Conservation (phyloP, 257 asterid species). For the Linderniella brevidens region DNA sequence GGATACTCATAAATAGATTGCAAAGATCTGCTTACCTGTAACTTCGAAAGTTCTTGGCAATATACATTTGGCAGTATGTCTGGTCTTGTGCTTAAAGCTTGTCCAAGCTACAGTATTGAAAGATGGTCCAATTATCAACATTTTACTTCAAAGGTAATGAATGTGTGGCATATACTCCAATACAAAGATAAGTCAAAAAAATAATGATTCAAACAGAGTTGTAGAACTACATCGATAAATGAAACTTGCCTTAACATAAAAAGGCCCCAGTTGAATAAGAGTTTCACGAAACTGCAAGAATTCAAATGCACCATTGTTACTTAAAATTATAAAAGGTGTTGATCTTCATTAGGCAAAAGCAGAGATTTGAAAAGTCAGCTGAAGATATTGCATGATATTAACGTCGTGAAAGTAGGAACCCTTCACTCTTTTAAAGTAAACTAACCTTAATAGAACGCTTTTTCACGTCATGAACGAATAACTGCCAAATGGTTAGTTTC, state of each 20-base stretch:
- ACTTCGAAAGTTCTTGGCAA: conserved; percentile 85
- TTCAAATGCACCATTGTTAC: no score
- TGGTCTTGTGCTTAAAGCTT: conserved; percentile 95
- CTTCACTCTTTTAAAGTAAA: neutral
- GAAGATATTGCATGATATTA: neutral
- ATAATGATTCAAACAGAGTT: neutral
- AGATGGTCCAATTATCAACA: neutral
- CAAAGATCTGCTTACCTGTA: conserved; percentile 46
- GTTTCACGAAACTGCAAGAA: conserved; percentile 84
- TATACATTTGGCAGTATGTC: conserved; percentile 79
- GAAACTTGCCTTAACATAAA: conserved; percentile 79
- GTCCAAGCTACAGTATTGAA: conserved; percentile 57
- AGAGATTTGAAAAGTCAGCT: neutral
- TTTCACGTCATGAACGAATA: conserved; percentile 61
- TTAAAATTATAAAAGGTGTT: no score
- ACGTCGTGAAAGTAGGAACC: no score
- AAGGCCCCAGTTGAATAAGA: conserved; percentile 87
- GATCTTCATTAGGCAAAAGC: neutral
- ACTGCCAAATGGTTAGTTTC: conserved; percentile 63
- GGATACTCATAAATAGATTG: no score
- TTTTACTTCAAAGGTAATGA: conserved; percentile 1
- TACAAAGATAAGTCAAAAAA: no score
- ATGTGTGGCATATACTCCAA: no score
- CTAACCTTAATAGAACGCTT: conserved; percentile 70
- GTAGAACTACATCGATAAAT: conserved; percentile 3